phyloP scores from a whole-genome alignment of 345 rosid species.

The Melaleuca alternifolia region DNA sequence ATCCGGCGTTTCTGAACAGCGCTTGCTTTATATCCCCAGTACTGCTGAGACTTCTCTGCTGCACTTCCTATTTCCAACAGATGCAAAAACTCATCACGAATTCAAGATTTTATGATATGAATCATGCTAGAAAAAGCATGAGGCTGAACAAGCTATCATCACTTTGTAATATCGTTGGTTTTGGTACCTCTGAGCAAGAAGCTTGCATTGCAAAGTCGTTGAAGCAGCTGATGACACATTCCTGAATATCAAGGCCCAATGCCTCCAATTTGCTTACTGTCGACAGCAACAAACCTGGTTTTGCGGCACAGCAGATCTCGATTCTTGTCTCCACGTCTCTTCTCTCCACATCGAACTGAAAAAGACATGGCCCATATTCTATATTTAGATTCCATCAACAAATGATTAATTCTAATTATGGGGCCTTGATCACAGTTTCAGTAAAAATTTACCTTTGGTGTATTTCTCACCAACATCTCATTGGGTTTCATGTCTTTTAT shows the following conservation, averaged over 20 bases:
- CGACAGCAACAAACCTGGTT: conserved; percentile 24
- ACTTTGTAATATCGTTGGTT: background rate
- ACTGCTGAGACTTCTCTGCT: conserved; percentile 6
- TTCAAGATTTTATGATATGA: background rate
- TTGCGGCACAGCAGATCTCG: conserved; percentile 24
- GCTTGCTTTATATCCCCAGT: conserved; percentile 37
- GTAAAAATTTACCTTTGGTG: conserved; percentile 25
- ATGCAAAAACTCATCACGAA: background rate
- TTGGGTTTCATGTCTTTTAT: conserved; percentile 16
- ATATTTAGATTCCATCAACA: background rate
- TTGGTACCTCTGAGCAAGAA: conserved; percentile 24
- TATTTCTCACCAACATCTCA: conserved; percentile 17
- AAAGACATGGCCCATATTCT: background rate
- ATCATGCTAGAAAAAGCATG: background rate
- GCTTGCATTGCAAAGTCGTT: conserved; percentile 40
- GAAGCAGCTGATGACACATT: conserved; percentile 39
- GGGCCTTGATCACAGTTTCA: background rate
- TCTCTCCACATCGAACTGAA: conserved; percentile 32
- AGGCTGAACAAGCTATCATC: background rate
- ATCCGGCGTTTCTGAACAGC: conserved; percentile 31
- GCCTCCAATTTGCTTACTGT: conserved; percentile 24
- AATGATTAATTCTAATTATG: background rate
- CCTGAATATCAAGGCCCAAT: conserved; percentile 28
- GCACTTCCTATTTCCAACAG: background rate
- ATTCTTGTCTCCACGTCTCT: conserved; percentile 13